phyloP scores from a whole-genome alignment of 257 asterid genomes.

The Gentiana macrophylla region DNA sequence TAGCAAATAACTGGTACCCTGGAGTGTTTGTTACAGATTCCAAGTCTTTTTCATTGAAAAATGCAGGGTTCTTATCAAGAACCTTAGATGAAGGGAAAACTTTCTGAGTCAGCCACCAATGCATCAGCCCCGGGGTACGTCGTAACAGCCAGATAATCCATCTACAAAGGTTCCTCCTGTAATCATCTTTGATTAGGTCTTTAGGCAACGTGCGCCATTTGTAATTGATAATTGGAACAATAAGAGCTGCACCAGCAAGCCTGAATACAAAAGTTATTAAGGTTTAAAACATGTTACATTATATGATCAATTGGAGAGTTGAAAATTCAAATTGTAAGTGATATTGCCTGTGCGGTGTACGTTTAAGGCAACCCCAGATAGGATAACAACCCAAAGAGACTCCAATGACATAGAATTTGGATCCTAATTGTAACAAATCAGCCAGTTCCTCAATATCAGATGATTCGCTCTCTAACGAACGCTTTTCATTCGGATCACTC shows the following conservation, averaged over 20 bases:
- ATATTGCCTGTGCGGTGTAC: constrained; percentile 2
- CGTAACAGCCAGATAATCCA: constrained; percentile 5
- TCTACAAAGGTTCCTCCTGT: background rate
- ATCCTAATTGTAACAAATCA: constrained; percentile 2
- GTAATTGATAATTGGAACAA: background rate
- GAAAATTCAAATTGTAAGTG: too few species aligned
- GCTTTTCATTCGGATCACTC: constrained; percentile 11
- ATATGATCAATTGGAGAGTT: background rate
- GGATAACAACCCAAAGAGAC: constrained; percentile 3
- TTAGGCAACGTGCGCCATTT: background rate
- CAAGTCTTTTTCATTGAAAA: background rate
- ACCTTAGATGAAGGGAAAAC: background rate
- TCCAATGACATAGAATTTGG: constrained; percentile 2
- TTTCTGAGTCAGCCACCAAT: constrained; percentile 3
- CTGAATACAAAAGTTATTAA: background rate
- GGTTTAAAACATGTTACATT: background rate
- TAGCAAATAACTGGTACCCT: constrained; percentile 1
- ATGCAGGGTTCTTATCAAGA: background rate
- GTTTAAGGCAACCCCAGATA: constrained; percentile 5
- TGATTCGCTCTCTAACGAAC: background rate
- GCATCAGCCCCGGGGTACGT: constrained; percentile 4
- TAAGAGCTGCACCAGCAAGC: background rate
- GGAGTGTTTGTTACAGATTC: constrained; percentile 2
- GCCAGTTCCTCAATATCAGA: constrained; percentile 8
- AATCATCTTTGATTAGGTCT: constrained; percentile 2